Evolutionary conservation across 768 basidiomycete species (phyloP), one percentile per base, ranked within the genome.

Genomic region (Rhizopogon roseolus): DNA sequence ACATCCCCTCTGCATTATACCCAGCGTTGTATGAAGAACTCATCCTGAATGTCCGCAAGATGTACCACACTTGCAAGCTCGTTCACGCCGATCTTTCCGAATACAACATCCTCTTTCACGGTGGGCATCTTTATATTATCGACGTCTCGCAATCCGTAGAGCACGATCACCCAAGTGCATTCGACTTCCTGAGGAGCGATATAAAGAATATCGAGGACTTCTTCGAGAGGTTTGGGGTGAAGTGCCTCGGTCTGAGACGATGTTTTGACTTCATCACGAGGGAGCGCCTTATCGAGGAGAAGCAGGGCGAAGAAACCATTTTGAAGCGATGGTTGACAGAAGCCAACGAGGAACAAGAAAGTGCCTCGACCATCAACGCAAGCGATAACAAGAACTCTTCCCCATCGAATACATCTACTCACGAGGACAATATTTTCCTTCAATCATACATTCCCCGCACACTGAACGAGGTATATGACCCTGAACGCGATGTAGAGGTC

Each of bases 141-240:
- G 97, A 99, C 68, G 97, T 99, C 54, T 97, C 95, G 1, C 97
- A 99, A 67, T 95, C 93, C 58, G 95, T 99, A 36, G 97, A 99
- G 63, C 95, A 98, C 65, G 96, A 98, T 69, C 97, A 99, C 62
- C 97, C 96, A 0, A 78, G 88, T 28, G 93, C 97, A 0, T 98
- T 94, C 66, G 96, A 99, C 69, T 99, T 99, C 72, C 78, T 99
- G 37, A 86, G 95, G 27, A 85, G 79, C 42, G 97, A 99, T 69
- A 81, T 99, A 48, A 85, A 84, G 61, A 98, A 99, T 66, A 77
- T 94, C 41, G 93, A 97, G 55, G 95, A 94, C 36, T 99, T 90
- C 69, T 99, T 98, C 67, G 78, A 80, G 5, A 76, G 84, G 58
- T 78, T 84, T 17, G 91, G 89, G 0, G 87, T 91, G 48, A 72